A percentile compares a stretch with the other conserved stretches of the same genome.
These are phyloP conservation scores for Pichia cabralensis DNA, from an alignment of 805 yeast species.

Conservation along the genomic window DNA sequence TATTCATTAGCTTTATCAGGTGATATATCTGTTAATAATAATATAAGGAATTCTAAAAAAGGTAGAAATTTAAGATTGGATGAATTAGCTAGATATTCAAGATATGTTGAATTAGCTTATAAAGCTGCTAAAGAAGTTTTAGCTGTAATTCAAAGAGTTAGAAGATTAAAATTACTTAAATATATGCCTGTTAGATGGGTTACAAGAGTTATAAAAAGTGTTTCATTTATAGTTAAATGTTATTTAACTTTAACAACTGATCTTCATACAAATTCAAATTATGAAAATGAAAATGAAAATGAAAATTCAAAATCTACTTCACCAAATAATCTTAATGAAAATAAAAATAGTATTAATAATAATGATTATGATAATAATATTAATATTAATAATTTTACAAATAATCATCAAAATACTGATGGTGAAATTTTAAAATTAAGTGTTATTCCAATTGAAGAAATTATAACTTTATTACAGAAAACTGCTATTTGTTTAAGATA, in stretches of 20 bases:
- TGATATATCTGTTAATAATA: constrained; percentile 28
- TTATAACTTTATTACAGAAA: constrained; percentile 52
- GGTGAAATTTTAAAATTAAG: constrained; percentile 38
- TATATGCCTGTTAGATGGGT: constrained; percentile 93
- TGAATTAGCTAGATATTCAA: constrained; percentile 62
- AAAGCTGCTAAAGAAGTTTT: constrained; percentile 76
- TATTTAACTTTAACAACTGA: constrained; percentile 48
- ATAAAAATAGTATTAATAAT: neutral
- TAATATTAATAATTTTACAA: neutral
- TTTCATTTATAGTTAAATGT: constrained; percentile 84
- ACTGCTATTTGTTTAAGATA: constrained; percentile 69
- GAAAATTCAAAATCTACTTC: neutral
- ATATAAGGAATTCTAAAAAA: constrained; percentile 17
- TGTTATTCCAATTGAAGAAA: constrained; percentile 62
- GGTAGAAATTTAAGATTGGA: constrained; percentile 41
- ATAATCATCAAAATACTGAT: constrained; percentile 3
- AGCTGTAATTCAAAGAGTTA: constrained; percentile 60
- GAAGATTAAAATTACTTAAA: constrained; percentile 48
- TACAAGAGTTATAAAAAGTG: constrained; percentile 74
- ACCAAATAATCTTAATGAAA: neutral
- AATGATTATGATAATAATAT: neutral
- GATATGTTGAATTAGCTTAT: constrained; percentile 73
- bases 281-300: constrained; percentile 1
- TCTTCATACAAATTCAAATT: constrained; percentile 9
- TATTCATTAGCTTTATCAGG: constrained; percentile 71